Percentiles rank a stretch among this genome's conserved stretches.
These are phyloP conservation scores for Clonostachys sp. DNA, from an alignment of 2,329 filamentous ascomycete species.

Conservation along the genomic window DNA sequence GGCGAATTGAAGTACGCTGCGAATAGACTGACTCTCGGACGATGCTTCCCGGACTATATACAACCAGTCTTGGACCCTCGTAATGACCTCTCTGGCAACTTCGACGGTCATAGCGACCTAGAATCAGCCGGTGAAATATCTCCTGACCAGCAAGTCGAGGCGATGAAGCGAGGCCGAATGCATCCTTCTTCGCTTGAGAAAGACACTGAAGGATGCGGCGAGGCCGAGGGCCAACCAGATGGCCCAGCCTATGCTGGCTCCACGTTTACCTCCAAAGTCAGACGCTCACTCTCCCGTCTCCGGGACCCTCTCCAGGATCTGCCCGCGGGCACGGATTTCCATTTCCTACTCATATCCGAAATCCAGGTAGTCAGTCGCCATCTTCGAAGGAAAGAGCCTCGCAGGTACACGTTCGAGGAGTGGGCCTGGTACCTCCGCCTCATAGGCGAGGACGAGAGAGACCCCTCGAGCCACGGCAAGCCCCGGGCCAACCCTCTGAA, in stretches of 20 bases:
- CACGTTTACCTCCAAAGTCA: conserved; percentile 2
- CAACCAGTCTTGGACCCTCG: no score
- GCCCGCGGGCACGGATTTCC: conserved; percentile 44
- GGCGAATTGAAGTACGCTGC: conserved; percentile 38
- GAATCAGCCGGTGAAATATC: background rate
- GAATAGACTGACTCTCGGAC: conserved; percentile 35
- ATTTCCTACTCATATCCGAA: conserved; percentile 65
- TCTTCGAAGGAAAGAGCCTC: conserved; percentile 54
- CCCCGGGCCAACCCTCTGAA: conserved; percentile 43
- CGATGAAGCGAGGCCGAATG: background rate
- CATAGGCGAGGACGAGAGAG: conserved; percentile 62
- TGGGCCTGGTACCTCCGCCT: conserved; percentile 82
- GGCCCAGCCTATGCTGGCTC: background rate
- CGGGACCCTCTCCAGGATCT: conserved; percentile 29
- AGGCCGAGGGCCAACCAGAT: background rate
- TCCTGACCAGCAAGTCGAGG: background rate
- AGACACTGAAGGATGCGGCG: background rate
- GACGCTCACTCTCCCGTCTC: conserved; percentile 16
- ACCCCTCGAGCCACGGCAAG: conserved; percentile 32
- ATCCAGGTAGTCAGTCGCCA: conserved; percentile 59
- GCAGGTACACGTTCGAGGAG: conserved; percentile 74
- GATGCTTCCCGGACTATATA: conserved; percentile 21
- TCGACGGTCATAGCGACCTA: background rate
- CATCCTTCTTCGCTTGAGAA: background rate
- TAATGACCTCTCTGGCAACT: no score